These are phyloP conservation scores for Fermentozyma sake DNA, from an alignment of 1,139 yeast species.

Conservation along the genomic window DNA sequence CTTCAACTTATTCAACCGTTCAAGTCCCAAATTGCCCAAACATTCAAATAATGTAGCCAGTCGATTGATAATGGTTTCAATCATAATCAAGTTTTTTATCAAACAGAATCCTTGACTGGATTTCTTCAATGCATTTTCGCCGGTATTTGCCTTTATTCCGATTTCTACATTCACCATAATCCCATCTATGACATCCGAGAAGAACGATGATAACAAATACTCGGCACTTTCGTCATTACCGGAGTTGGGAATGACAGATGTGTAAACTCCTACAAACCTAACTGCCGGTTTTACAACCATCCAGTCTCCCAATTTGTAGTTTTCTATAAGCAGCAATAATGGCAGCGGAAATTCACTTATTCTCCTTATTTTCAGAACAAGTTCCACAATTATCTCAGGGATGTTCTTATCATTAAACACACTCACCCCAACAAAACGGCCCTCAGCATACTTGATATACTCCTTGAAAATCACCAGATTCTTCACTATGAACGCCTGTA, in stretches of 20 bases:
- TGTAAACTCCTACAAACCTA: slow-evolving; percentile 45
- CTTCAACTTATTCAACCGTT: slow-evolving; percentile 62
- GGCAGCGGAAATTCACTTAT: slow-evolving; percentile 60
- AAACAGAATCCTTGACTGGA: slow-evolving; percentile 65
- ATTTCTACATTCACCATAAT: slow-evolving; percentile 57
- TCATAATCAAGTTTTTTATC: slow-evolving; percentile 65
- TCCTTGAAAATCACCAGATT: slow-evolving; percentile 40
- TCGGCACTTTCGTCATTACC: slow-evolving; percentile 31
- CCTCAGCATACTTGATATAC: slow-evolving; percentile 52
- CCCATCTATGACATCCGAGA: slow-evolving; percentile 74
- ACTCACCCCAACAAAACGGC: slow-evolving; percentile 38
- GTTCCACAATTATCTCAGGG: slow-evolving; percentile 65
- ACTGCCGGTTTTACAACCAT: slow-evolving; percentile 53
- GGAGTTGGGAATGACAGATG: slow-evolving; percentile 40
- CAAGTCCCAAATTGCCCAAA: slow-evolving; percentile 62
- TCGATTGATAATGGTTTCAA: slow-evolving; percentile 69
- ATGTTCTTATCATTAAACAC: slow-evolving; percentile 62
- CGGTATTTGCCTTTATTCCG: slow-evolving; percentile 39
- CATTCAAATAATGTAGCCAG: slow-evolving; percentile 49
- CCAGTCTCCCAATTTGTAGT: slow-evolving; percentile 64
- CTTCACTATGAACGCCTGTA: slow-evolving; percentile 9
- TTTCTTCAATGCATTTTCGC: slow-evolving; percentile 32
- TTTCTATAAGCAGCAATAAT: slow-evolving; percentile 47
- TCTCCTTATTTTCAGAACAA: slow-evolving; percentile 57
- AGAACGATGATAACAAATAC: slow-evolving; percentile 56